phyloP scores from a whole-genome alignment of 257 asterid genomes.

The Capsicum rhomboideum region DNA sequence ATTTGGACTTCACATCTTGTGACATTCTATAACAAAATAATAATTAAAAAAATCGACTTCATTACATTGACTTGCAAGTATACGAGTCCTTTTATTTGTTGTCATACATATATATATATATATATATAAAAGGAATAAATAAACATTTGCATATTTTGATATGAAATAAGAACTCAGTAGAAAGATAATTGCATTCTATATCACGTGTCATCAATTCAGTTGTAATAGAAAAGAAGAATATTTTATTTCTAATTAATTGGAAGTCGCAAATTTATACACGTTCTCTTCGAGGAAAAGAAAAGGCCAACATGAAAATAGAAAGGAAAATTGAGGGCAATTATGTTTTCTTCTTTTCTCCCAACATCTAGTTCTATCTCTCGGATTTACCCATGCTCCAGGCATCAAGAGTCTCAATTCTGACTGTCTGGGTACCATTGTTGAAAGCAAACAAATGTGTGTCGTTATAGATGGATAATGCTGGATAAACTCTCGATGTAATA shows the following conservation, averaged over 20 bases:
- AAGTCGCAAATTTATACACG: background rate
- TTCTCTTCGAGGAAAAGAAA: background rate
- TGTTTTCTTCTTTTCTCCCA: background rate
- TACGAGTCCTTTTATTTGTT: background rate
- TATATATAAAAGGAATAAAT: background rate
- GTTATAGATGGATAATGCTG: background rate
- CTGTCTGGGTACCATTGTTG: background rate
- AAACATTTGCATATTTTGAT: background rate
- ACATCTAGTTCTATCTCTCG: background rate
- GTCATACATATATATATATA: background rate
- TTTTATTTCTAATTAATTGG: background rate
- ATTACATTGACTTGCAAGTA: background rate
- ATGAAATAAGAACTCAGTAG: background rate
- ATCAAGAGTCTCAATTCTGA: background rate
- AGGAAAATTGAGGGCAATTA: background rate
- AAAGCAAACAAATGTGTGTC: background rate
- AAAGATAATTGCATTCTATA: background rate
- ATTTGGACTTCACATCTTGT: no score
- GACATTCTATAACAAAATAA: no score
- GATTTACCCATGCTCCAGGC: background rate
- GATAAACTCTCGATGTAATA: background rate
- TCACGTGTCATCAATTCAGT: background rate
- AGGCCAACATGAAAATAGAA: background rate
- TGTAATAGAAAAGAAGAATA: background rate
- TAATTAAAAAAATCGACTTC: no score